Percentiles rank a stretch among this genome's conserved stretches.
Evolutionary conservation across 225 moss, liverwort and hornwort genomes (phyloP).

Genomic region (Marchantia paleacea): DNA sequence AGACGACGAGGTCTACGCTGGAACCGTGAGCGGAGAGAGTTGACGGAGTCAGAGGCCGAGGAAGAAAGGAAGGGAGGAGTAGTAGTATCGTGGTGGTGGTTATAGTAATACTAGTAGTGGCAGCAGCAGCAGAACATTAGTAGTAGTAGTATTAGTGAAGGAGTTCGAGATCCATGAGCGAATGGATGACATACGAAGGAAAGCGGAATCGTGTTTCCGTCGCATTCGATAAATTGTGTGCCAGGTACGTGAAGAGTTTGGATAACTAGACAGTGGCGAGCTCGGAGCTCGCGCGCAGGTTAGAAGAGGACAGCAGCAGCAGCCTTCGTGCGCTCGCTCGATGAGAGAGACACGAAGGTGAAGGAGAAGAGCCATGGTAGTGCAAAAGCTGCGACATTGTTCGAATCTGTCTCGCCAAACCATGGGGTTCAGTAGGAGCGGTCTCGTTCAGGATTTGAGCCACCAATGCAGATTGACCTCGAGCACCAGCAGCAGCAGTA

Average conservation of each 20-base stretch:
- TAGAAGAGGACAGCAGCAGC: background rate
- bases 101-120: too few species aligned
- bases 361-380: background rate
- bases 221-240: background rate
- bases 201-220: constrained; percentile 8
- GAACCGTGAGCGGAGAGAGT: background rate
- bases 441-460: background rate
- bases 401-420: background rate
- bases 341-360: background rate
- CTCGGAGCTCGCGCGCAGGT: background rate
- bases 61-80: background rate
- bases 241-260: background rate
- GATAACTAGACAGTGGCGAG: background rate
- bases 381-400: background rate
- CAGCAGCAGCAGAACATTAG: too few species aligned
- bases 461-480: background rate
- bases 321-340: constrained; percentile 1
- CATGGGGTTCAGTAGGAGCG: background rate
- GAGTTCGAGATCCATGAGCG: background rate
- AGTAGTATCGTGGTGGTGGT: background rate
- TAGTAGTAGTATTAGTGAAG: too few species aligned
- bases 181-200: constrained; percentile 6
- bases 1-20: background rate
- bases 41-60: background rate
- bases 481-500: background rate